Evolutionary conservation across 495 filamentous ascomycete species (phyloP).

Genomic region (Trichoderma reesei): DNA sequence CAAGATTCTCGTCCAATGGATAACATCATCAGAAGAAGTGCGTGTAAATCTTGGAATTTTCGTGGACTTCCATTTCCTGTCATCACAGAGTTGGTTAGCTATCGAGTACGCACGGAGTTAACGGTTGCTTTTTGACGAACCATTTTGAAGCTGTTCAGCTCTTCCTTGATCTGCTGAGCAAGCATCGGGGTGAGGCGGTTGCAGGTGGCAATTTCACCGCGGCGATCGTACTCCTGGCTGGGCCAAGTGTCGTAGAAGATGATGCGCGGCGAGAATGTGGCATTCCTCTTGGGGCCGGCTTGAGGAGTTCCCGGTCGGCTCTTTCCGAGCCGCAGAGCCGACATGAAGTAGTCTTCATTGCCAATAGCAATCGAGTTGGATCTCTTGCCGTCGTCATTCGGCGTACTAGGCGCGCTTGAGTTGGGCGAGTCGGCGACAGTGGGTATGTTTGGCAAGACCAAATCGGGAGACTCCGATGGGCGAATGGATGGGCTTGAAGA

Average conservation of each 20-base stretch:
- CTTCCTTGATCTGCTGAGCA: slow-evolving; percentile 98
- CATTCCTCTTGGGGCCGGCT: slow-evolving; percentile 54
- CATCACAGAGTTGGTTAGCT: slow-evolving; percentile 20
- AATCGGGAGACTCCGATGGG: slow-evolving; percentile 44
- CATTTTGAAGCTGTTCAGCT: slow-evolving; percentile 99
- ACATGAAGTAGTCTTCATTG: slow-evolving; percentile 80
- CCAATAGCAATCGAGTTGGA: slow-evolving; percentile 61
- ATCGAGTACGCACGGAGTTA: neutral
- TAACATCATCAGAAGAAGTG: slow-evolving; percentile 79
- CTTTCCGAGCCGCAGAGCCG: slow-evolving; percentile 60
- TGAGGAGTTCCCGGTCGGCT: slow-evolving; percentile 72
- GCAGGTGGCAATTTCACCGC: slow-evolving; percentile 94
- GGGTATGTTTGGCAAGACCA: slow-evolving; percentile 46
- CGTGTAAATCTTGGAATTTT: slow-evolving; percentile 96
- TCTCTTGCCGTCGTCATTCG: slow-evolving; percentile 58
- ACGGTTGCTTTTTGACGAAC: slow-evolving; percentile 31
- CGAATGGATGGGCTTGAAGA: slow-evolving; percentile 56
- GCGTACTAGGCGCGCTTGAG: slow-evolving; percentile 76
- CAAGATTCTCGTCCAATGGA: slow-evolving; percentile 15
- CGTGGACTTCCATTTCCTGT: slow-evolving; percentile 99
- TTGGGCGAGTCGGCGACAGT: slow-evolving; percentile 63
- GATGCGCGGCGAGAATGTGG: slow-evolving; percentile 86
- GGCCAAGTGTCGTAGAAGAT: slow-evolving; percentile 96
- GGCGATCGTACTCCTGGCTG: slow-evolving; percentile 86
- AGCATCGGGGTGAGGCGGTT: slow-evolving; percentile 95